Evolutionary conservation across 129 eudicot species (phyloP).

Genomic region (Lactuca saligna): DNA sequence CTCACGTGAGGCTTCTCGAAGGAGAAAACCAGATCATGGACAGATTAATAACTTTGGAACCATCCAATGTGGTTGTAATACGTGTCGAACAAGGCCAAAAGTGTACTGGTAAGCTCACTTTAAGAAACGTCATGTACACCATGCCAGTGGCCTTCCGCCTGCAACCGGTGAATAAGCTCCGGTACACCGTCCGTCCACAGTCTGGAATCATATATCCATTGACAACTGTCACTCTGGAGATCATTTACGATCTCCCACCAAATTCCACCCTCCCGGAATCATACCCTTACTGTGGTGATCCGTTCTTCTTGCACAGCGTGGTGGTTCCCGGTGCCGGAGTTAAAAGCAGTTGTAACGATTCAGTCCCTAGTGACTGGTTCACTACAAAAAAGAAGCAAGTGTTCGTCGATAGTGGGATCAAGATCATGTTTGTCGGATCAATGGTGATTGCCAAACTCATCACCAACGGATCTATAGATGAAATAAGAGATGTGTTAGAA

Average conservation of each 20-base stretch:
- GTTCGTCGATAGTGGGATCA: conserved; percentile 62
- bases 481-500: conserved; percentile 63
- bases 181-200: conserved; percentile 52
- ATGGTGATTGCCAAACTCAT: conserved; percentile 51
- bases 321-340: conserved; percentile 71
- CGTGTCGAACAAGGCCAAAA: conserved; percentile 55
- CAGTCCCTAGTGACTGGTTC: conserved; percentile 73
- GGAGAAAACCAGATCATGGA: conserved; percentile 39
- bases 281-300: conserved; percentile 56
- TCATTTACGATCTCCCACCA: conserved; percentile 40
- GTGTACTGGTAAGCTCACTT: conserved; percentile 52
- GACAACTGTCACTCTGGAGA: conserved; percentile 44
- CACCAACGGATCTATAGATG: conserved; percentile 50
- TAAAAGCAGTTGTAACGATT: conserved; percentile 45
- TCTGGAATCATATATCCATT: conserved; percentile 70
- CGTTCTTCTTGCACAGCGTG: conserved; percentile 66
- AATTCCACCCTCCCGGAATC: conserved; percentile 48
- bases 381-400: conserved; percentile 75
- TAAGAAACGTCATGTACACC: conserved; percentile 76
- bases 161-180: conserved; percentile 49
- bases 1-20: not conserved
- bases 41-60: conserved; percentile 66
- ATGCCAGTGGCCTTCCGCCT: conserved; percentile 83
- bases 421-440: conserved; percentile 68
- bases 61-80: conserved; percentile 60